These are phyloP conservation scores for Porogramme epimiltina DNA, from an alignment of 1,284 basidiomycete genomes.

Conservation along the genomic window DNA sequence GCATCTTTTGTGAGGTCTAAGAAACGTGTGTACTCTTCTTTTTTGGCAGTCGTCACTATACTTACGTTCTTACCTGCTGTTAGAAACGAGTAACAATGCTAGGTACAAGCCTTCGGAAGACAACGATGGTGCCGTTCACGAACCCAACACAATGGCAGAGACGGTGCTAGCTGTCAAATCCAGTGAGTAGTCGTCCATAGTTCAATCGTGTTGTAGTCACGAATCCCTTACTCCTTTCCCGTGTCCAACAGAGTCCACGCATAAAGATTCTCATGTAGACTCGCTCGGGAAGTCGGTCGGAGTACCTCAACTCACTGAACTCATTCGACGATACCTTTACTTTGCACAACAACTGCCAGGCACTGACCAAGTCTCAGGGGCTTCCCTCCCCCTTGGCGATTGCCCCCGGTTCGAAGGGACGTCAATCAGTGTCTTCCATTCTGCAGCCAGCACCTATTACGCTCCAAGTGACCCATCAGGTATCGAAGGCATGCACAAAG, in stretches of 20 bases:
- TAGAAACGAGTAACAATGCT: no score
- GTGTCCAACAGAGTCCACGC: neutral
- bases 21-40: neutral
- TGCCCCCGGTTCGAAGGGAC: neutral
- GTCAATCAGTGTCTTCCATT: conserved; percentile 12
- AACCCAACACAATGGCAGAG: no score
- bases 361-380: neutral
- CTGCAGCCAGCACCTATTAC: conserved; percentile 17
- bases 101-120: no score
- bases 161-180: no score
- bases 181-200: no score
- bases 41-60: neutral
- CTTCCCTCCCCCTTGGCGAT: neutral
- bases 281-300: neutral
- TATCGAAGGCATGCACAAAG: conserved; percentile 22
- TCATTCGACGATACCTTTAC: neutral
- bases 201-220: neutral
- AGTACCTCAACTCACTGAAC: neutral
- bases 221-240: no score
- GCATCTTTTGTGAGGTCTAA: neutral
- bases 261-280: neutral
- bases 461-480: conserved; percentile 30
- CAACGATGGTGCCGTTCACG: no score
- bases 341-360: neutral
- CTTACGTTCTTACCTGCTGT: no score